Conservation (phyloP, 495 filamentous ascomycete species). For the Penicillium canescens region DNA sequence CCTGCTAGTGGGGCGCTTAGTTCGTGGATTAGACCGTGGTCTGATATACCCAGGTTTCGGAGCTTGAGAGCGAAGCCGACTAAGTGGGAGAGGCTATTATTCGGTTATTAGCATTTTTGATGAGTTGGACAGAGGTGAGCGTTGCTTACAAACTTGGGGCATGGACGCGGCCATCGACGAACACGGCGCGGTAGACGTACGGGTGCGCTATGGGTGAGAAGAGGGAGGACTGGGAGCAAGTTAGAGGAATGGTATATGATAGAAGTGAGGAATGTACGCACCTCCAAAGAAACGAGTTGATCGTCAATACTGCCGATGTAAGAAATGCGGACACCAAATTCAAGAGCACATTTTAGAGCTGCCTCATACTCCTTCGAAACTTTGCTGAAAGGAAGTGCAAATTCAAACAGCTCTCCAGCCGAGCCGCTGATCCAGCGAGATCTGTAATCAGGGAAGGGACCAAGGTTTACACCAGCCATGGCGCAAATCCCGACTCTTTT, state of each 20-base stretch:
- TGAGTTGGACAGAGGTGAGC: neutral
- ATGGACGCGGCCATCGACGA: constrained; percentile 91
- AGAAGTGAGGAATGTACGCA: constrained; percentile 28
- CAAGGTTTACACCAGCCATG: constrained; percentile 94
- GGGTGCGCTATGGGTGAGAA: constrained; percentile 83
- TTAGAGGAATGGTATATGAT: constrained; percentile 12
- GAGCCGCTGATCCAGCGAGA: constrained; percentile 82
- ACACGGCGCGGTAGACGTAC: constrained; percentile 89
- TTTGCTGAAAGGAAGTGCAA: constrained; percentile 73
- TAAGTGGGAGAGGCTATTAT: constrained; percentile 73
- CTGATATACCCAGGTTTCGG: constrained; percentile 85
- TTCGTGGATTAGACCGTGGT: constrained; percentile 92
- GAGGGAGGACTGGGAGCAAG: constrained; percentile 66
- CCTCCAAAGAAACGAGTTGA: constrained; percentile 89
- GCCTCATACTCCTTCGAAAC: constrained; percentile 81
- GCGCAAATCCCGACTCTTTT: constrained; percentile 79
- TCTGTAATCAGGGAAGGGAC: constrained; percentile 85
- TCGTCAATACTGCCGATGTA: constrained; percentile 95
- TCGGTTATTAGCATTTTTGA: constrained; percentile 3
- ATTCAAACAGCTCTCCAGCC: constrained; percentile 90
- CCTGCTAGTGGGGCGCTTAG: constrained; percentile 86
- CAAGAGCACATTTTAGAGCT: constrained; percentile 68
- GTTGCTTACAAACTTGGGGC: constrained; percentile 78
- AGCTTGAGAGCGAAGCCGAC: constrained; percentile 92
- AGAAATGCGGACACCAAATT: constrained; percentile 77